phyloP scores from a whole-genome alignment of 371 early-diverging fungal species.

The Umbelopsis sp. region DNA sequence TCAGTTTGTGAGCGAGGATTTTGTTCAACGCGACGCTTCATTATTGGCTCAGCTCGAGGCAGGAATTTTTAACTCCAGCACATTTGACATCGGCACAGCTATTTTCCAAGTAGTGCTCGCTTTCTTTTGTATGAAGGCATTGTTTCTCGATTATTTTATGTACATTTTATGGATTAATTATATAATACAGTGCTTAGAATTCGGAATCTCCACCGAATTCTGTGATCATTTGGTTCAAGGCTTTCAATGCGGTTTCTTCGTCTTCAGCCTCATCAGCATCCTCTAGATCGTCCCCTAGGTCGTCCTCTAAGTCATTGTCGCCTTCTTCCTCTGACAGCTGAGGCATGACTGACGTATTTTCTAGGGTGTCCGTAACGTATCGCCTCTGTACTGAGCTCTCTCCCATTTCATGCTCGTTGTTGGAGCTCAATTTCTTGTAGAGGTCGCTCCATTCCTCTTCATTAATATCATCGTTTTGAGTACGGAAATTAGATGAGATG shows the following conservation, averaged over 20 bases:
- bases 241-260: constrained; percentile 3
- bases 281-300: background rate
- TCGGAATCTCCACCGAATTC: background rate
- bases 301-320: too few species aligned
- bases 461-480: background rate
- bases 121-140: too few species aligned
- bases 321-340: background rate
- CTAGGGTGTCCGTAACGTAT: background rate
- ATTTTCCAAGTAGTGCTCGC: too few species aligned
- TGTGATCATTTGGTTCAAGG: background rate
- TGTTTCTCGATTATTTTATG: background rate
- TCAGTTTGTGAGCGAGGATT: background rate
- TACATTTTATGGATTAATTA: background rate
- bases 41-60: background rate
- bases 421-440: background rate
- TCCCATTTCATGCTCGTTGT: background rate
- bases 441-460: background rate
- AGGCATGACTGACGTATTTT: too few species aligned
- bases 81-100: background rate
- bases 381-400: background rate
- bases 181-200: background rate
- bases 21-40: constrained; percentile 2
- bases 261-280: constrained; percentile 3
- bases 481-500: background rate
- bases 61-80: background rate